Evolutionary conservation across 2,329 filamentous ascomycete species (phyloP), one percentile per base, ranked within the genome.

Genomic region (Beauveria brongniartii): DNA sequence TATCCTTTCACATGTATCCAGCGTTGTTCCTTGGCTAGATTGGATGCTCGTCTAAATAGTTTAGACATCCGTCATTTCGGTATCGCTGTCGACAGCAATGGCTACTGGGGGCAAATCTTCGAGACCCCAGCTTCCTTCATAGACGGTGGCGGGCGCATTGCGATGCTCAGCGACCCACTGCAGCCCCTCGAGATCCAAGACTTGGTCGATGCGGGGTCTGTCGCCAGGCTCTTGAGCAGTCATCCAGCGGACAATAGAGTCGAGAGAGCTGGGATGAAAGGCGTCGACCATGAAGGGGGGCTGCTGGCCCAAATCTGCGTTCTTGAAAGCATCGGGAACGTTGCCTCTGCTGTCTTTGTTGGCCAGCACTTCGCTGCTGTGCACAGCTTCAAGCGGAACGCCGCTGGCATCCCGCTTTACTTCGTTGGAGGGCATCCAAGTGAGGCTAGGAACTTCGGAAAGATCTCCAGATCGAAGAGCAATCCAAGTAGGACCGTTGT

Each of bases 71-170:
- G 76, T 83, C 83, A 86, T 86, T 69, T 84, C 82, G 5, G 81
- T 82, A 64, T 85, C 82, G 50, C 68, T 69, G 55, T 76, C 73
- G n/a, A 64, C 64, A 5, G 70, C 68, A 43, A 74, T 71, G 6
- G 73, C 73, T 22, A 74, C 72, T 5, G 73, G 67, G 37, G 77
- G 70, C 55, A 80, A 73, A 57, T 82, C 80, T n/a, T 78, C 87
- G 37, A 93, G 93, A 4, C 94, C 94, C 89, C 92, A 99, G 71
- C 91, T 94, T 64, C 94, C 94, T 76, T 99, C 94, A 68, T 90
- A 99, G 58, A 99, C 87, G 0, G 92, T 97, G n/a, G 94, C 94
- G 50, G 92, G 90, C 12, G 92, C 90, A 60, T 89, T 86, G 60
- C 92, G 86, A 64, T 92, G 86, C 55, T 80, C 77, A 59, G 86